Base-by-base conservation (phyloP, 2,329 filamentous ascomycete species). In the Eurotiales sp. region DNA sequence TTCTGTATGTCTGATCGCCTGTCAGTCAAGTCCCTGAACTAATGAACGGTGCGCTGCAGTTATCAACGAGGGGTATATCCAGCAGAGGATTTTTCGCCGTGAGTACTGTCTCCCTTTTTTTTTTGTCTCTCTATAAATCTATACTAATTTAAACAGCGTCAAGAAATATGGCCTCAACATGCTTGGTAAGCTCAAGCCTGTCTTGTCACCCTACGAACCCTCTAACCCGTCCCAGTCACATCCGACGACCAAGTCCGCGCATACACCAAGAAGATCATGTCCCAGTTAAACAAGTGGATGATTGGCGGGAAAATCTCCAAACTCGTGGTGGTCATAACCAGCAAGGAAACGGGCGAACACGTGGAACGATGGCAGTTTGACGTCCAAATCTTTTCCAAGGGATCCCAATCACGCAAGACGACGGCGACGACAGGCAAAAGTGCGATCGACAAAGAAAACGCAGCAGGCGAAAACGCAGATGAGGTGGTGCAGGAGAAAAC, bases 141-240 rank as follows among this genome's bases (percentile, higher is more conserved):
- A 19, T 19, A 41, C 23, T 49, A 21, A 52, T 10, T 8, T 49
- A 3, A 22, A 29, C 30, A 74, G 82, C 11, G 91, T 99, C 65
- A 99, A 99, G 77, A 99, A 99, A 76, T 99, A 99, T 86, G 93
- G 93, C 63, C 82, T 99, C 64, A 97, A 96, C 64, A 96, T 96
- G 90, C 87, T 96, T 63, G 82, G 84, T 87, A 71, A 57, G 74
- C 64, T 27, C 25, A 27, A n/a, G 8, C 6, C 5, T 22, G 21
- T 39, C 15, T 22, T 14, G 27, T 51, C 50, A 53, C 51, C 45
- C 22, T 51, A 37, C 53, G 43, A 17, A 51, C 21, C 25, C 15
- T 36, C 54, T 62, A 41, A 60, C 55, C 43, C 43, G 62, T 59
- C 50, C 53, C 66, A 85, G 91, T 97, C 46, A 95, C 92, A 27